A percentile compares a stretch with the other conserved stretches of the same genome.
Conservation (phyloP, 2,329 filamentous ascomycete species). For the Penicillium verrucosum region DNA sequence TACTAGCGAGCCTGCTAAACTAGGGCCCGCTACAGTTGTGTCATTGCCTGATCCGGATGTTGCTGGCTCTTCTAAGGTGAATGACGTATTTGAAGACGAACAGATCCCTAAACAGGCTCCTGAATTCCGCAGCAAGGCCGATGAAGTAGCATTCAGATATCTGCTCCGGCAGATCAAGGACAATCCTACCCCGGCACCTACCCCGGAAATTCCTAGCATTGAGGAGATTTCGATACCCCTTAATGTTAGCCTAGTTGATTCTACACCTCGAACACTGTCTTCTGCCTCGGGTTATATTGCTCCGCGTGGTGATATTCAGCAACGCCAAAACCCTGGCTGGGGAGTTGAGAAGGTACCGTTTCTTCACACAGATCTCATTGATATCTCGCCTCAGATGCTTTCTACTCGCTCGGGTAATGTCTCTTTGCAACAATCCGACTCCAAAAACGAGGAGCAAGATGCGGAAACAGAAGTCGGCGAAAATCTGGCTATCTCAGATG, state of each 20-base stretch:
- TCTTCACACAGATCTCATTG: conserved; percentile 3
- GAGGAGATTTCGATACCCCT: not conserved
- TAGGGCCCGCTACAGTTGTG: not conserved
- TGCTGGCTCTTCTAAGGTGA: not conserved
- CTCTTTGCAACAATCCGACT: not conserved
- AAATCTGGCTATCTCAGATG: not conserved
- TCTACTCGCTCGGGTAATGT: not conserved
- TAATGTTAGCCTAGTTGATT: not conserved
- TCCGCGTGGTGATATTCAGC: not conserved
- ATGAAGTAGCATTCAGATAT: not conserved
- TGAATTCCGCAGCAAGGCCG: not conserved
- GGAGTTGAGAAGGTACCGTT: not conserved
- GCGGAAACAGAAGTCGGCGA: not conserved
- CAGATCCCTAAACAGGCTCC: not conserved
- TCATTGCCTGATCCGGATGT: not conserved
- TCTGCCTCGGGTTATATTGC: not conserved
- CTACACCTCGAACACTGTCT: not conserved
- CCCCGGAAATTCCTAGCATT: not conserved
- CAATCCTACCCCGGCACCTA: not conserved
- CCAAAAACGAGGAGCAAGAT: not conserved
- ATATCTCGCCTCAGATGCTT: not conserved
- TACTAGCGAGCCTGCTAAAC: not conserved
- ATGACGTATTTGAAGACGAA: not conserved
- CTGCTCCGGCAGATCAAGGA: not conserved
- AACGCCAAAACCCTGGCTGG: not conserved